Evolutionary conservation across 2,329 filamentous ascomycete genomes (phyloP).

Genomic region (Grosmannia penicillata): DNA sequence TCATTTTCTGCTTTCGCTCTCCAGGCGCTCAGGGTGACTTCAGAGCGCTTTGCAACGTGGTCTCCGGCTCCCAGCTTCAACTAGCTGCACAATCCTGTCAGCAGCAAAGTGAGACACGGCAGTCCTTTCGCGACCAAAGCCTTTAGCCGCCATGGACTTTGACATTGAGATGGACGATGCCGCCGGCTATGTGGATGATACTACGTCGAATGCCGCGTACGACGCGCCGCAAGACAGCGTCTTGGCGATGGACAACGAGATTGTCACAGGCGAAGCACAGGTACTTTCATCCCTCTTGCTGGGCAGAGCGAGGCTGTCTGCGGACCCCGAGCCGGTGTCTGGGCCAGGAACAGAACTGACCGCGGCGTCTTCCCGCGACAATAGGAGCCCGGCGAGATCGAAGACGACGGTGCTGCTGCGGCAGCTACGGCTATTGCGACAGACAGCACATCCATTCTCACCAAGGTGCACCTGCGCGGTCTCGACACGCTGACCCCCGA

Average conservation of each 20-base stretch:
- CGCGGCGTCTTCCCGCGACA: too few relatives aligned
- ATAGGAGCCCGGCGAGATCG: constrained; percentile 26
- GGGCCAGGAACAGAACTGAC: not conserved
- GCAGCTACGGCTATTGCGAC: constrained; percentile 4
- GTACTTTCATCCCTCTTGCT: too few relatives aligned
- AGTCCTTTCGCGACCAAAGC: not conserved
- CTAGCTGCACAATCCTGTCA: too few relatives aligned
- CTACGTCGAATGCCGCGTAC: not conserved
- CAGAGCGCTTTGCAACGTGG: too few relatives aligned
- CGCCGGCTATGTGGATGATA: too few relatives aligned
- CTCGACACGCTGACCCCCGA: constrained; percentile 68
- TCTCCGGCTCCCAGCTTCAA: too few relatives aligned
- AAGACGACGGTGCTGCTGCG: constrained; percentile 18
- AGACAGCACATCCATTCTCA: constrained; percentile 19
- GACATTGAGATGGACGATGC: constrained; percentile 60
- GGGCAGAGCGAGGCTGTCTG: too few relatives aligned
- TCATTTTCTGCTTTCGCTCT: too few relatives aligned
- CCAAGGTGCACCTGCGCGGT: constrained; percentile 73
- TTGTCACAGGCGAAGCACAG: constrained; percentile 7
- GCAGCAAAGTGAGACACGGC: not conserved
- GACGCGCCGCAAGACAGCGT: constrained; percentile 20
- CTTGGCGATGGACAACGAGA: constrained; percentile 12
- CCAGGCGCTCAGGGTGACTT: not conserved
- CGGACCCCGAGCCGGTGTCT: not conserved
- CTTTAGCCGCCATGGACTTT: constrained; percentile 40